phyloP scores from a whole-genome alignment of 2,329 filamentous ascomycete genomes.

The Claviceps maximensis region DNA sequence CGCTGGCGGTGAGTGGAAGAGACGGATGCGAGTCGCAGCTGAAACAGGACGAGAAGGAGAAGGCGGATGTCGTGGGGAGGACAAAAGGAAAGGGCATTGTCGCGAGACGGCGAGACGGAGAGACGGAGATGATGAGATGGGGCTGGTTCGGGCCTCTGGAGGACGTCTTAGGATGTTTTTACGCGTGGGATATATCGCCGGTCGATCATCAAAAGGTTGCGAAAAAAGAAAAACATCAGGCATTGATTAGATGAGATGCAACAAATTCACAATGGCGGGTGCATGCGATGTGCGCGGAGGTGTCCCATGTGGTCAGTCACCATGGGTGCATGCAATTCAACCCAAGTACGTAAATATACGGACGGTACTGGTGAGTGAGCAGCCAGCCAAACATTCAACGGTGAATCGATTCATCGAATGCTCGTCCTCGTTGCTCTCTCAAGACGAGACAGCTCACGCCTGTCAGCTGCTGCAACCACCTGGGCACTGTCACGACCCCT shows the following conservation, averaged over 20 bases:
- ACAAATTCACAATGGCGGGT: background rate
- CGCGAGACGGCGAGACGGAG: too few relatives aligned
- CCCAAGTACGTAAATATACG: too few relatives aligned
- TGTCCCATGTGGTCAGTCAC: background rate
- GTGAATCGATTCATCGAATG: too few relatives aligned
- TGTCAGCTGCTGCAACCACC: too few relatives aligned
- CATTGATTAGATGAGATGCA: background rate
- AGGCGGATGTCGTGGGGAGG: conserved; percentile 78
- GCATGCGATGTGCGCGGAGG: background rate
- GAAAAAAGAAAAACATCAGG: background rate
- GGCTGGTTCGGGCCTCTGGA: background rate
- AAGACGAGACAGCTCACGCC: too few relatives aligned
- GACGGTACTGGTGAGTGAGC: too few relatives aligned
- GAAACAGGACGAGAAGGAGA: conserved; percentile 69
- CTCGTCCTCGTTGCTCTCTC: too few relatives aligned
- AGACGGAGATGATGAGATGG: background rate
- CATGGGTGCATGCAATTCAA: too few relatives aligned
- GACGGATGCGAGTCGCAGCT: conserved; percentile 77
- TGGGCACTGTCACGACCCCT: too few relatives aligned
- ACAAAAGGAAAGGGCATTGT: conserved; percentile 81
- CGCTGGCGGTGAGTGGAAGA: conserved; percentile 68
- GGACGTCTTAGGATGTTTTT: background rate
- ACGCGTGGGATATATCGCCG: background rate
- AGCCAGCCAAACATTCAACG: too few relatives aligned
- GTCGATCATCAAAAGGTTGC: background rate